Conservation (phyloP, 2,329 filamentous ascomycete species). For the Trichocomaceae sp. region DNA sequence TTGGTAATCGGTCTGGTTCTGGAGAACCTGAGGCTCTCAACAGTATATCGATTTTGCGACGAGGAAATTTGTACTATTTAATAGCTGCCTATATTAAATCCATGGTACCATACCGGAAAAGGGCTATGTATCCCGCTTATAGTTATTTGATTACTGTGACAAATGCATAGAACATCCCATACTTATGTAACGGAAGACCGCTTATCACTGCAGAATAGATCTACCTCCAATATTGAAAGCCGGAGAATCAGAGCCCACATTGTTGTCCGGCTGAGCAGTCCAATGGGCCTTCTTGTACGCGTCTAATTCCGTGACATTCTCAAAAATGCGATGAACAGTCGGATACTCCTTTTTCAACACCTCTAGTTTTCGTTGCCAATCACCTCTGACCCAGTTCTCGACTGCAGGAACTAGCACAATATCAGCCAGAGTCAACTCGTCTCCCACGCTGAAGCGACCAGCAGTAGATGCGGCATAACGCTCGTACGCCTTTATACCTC, state of each 20-base stretch:
- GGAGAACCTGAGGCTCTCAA: too few species aligned
- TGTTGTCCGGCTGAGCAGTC: conserved; percentile 47
- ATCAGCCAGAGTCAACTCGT: conserved; percentile 53
- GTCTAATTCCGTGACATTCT: conserved; percentile 42
- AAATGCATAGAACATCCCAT: too few species aligned
- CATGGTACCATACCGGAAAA: too few species aligned
- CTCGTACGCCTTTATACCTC: conserved; percentile 54
- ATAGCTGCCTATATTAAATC: too few species aligned
- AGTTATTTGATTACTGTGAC: too few species aligned
- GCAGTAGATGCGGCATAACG: conserved; percentile 29
- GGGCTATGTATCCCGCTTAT: too few species aligned
- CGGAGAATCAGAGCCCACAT: neutral
- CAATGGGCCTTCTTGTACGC: conserved; percentile 50
- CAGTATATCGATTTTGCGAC: too few species aligned
- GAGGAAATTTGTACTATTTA: too few species aligned
- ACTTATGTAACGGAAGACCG: too few species aligned
- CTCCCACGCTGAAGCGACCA: conserved; percentile 50
- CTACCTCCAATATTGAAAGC: neutral
- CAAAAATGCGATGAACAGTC: conserved; percentile 41
- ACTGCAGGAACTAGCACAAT: conserved; percentile 52
- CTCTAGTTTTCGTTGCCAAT: conserved; percentile 37
- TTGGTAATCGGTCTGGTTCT: too few species aligned
- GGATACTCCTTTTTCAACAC: conserved; percentile 47
- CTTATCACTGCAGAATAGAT: neutral
- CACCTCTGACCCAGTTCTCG: neutral